Evolutionary conservation across 495 filamentous ascomycete genomes (phyloP), one percentile per base, ranked within the genome.

Genomic region (Daldinia caldariorum): DNA sequence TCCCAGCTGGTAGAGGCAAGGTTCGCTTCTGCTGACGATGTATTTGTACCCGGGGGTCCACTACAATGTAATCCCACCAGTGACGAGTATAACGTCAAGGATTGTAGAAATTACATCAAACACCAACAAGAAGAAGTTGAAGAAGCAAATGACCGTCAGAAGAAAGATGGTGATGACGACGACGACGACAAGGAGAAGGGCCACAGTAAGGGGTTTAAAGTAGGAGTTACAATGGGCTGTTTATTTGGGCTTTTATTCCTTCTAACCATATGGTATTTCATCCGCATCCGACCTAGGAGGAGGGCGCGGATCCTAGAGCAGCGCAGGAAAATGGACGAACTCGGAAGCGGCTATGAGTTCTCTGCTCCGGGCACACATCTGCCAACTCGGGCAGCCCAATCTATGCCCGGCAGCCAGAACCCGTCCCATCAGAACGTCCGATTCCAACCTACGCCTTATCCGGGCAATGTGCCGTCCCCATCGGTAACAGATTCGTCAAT

Each of bases 201-300:
- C 34, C 8, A 45, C 31, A 3, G 35, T 9, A 34, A 26, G 31
- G 35, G 8, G 9, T 45, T 20, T 0, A 66, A 75, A 63, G 69
- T 58, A 6, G 47, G 54, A 18, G 62, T 41, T 4, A 39, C 71
- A 9, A 18, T 75, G 31, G 74, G 74, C 26, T 63, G 43, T 12
- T 14, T 77, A 3, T 8, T 67, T 1, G 18, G 14, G 14, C 20
- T 74, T 5, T 13, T 69, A 20, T 10, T 69, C 20, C 9, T 68
- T 4, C 26, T 77, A 0, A 8, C 38, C 4, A 31, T 66, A 6
- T 75, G 64, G 58, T 77, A 71, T 38, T 73, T 58, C 54, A 0
- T 73, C 26, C 39, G 60, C 35, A 54, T 75, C 39, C 72, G 74
- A 13, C 74, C 70, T 0, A 64, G 35, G 43, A 53, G 66, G 4